Evolutionary conservation across 441 rosid species (phyloP), one percentile per base, ranked within the genome.

Genomic region (Corymbia calophylla): DNA sequence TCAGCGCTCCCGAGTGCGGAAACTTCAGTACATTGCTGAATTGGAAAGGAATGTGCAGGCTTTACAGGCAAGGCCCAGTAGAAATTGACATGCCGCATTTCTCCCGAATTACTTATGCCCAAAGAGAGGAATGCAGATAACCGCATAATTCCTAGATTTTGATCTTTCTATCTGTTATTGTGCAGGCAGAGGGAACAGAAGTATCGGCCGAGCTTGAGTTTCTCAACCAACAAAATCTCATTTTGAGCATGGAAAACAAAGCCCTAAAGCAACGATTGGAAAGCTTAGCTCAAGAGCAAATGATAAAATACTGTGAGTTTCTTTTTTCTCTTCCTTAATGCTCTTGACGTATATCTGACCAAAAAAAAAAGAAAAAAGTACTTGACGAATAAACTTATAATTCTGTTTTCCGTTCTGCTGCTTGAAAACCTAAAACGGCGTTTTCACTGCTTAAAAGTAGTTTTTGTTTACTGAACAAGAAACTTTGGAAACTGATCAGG

Each of bases 1-100:
- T 90, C 99, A 98, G 89, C 97, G 99, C 51, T 98, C 99, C 86
- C 92, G 99, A 89, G 99, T 97, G 62, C 97, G 99, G 35, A 98
- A 98, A 92, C 99, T 98, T 90, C 99, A 98, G 93, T 97, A 97
- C 94, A 97, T 98, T 92, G 98, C 99, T 93, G 99, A 98, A 94
- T 93, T 97, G 92, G 99, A 98, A 95, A 95, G 98, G 89, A 97
- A 95, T 93, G 99, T 98, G 80, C 99, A 97, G 93, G 96, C 96
- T 92, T 95, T 98, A 92, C 99, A 98, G 97, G 99, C 93, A 91
- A 92, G 92, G 90, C 54, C 53, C 64, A 39, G 86, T 58, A 91
- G 70, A 88, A 91, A 62, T 56, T 77, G 44, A 81, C 53, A 47
- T 27, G 53, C 53, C 14, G 49, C 89, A 73, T 68, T 68, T 17